These are phyloP conservation scores for Pachyrhizus erosus DNA, from an alignment of 306 rosid genomes.

Conservation along the genomic window DNA sequence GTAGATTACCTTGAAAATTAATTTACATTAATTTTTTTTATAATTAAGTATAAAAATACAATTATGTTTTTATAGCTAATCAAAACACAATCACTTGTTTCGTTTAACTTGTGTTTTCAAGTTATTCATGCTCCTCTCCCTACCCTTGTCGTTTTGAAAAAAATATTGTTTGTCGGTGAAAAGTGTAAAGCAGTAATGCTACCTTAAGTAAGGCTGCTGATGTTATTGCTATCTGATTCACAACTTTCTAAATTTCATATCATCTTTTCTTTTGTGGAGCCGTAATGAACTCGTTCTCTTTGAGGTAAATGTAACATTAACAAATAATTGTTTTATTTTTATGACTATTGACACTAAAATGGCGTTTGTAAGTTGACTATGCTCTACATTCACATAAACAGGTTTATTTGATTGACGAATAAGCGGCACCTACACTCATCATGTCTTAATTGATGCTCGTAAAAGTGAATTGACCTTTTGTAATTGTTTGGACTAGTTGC, in stretches of 20 bases:
- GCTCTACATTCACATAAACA: neutral
- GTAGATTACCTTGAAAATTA: neutral
- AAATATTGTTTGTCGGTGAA: neutral
- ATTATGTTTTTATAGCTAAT: neutral
- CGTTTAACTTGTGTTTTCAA: neutral
- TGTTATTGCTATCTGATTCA: neutral
- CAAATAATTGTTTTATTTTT: neutral
- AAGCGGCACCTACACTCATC: neutral
- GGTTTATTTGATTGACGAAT: neutral
- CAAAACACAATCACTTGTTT: neutral
- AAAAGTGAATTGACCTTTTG: constrained; percentile 43
- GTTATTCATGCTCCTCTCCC: neutral
- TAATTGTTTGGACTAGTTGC: constrained; percentile 5
- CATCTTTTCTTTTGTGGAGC: neutral
- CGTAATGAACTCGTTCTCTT: constrained; percentile 15
- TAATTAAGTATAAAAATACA: neutral
- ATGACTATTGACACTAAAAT: neutral
- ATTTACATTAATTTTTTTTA: neutral
- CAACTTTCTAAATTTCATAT: neutral
- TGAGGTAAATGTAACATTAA: neutral
- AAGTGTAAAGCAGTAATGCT: neutral
- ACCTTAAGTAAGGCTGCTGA: neutral
- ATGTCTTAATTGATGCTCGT: neutral
- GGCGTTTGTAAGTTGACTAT: neutral
- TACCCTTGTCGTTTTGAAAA: neutral